A percentile compares a stretch with the other conserved stretches of the same genome.
Conservation (phyloP, 2,329 filamentous ascomycete genomes). For the Fusarium heterosporum region DNA sequence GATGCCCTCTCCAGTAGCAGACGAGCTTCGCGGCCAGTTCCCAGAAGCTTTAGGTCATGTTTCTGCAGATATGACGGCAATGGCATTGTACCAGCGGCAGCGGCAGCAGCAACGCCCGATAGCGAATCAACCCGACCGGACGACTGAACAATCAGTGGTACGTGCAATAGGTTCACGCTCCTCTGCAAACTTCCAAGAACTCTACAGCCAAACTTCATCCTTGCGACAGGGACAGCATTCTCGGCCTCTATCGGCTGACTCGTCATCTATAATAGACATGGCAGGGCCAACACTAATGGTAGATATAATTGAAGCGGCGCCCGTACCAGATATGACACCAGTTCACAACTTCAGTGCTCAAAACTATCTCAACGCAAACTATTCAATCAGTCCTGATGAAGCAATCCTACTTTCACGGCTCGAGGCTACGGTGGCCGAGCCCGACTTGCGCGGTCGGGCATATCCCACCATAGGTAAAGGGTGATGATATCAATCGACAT, state of each 20-base stretch:
- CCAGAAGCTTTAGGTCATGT: constrained; percentile 2
- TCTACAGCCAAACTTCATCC: not conserved
- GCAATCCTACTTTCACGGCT: constrained; percentile 40
- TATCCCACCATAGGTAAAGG: constrained; percentile 42
- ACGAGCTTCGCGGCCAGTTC: constrained; percentile 7
- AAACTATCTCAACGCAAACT: constrained; percentile 46
- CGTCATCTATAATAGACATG: constrained; percentile 15
- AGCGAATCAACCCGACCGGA: constrained; percentile 30
- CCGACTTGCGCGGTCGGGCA: constrained; percentile 40
- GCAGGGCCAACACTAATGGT: not conserved
- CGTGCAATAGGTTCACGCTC: constrained; percentile 18
- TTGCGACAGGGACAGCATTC: constrained; percentile 28
- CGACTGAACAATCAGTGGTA: constrained; percentile 18
- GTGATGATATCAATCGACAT: constrained; percentile 18
- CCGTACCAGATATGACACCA: constrained; percentile 18
- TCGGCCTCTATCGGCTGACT: constrained; percentile 18
- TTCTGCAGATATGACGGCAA: constrained; percentile 10
- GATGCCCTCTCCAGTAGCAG: constrained; percentile 2
- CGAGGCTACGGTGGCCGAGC: constrained; percentile 37
- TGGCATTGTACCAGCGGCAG: constrained; percentile 30
- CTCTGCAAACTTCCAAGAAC: constrained; percentile 28
- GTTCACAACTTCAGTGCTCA: constrained; percentile 39
- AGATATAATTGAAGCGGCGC: constrained; percentile 7
- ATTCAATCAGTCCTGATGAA: constrained; percentile 16
- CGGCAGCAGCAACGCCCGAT: constrained; percentile 39